These are phyloP conservation scores for Fusarium zealandicum DNA, from an alignment of 2,329 filamentous ascomycete genomes.

Conservation along the genomic window DNA sequence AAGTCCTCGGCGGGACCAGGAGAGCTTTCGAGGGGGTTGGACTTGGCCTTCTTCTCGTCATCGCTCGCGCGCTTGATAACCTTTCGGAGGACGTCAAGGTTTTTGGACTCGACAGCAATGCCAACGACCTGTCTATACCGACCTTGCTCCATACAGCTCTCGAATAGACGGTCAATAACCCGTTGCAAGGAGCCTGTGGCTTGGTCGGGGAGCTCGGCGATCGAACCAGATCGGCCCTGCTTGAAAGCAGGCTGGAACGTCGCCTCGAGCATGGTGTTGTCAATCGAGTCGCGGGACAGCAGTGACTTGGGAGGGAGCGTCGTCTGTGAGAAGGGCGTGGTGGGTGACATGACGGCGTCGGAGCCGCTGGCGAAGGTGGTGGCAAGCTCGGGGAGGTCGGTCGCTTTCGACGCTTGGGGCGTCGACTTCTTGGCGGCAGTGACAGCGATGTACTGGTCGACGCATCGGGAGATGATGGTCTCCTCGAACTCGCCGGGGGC, in stretches of 20 bases:
- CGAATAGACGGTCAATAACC: slow-evolving; percentile 89
- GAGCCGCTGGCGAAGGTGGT: slow-evolving; percentile 77
- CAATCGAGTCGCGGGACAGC: slow-evolving; percentile 79
- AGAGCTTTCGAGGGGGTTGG: slow-evolving; percentile 57
- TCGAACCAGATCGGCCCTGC: slow-evolving; percentile 61
- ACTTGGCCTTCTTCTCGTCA: slow-evolving; percentile 76
- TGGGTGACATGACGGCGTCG: slow-evolving; percentile 84
- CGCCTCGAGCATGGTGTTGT: slow-evolving; percentile 68
- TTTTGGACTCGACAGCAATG: slow-evolving; percentile 94
- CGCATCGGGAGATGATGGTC: slow-evolving; percentile 97
- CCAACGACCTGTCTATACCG: slow-evolving; percentile 96
- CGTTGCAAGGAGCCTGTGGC: slow-evolving; percentile 81
- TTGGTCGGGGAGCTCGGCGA: slow-evolving; percentile 72
- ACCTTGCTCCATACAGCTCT: slow-evolving; percentile 84
- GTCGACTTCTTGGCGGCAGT: slow-evolving; percentile 60
- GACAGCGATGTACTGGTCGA: slow-evolving; percentile 95
- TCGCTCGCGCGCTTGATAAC: slow-evolving; percentile 90
- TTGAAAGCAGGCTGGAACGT: slow-evolving; percentile 62
- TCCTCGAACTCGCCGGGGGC: slow-evolving; percentile 95
- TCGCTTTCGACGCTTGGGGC: slow-evolving; percentile 52
- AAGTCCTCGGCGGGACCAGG: slow-evolving; percentile 81
- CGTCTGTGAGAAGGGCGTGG: slow-evolving; percentile 94
- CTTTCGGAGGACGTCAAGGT: slow-evolving; percentile 82
- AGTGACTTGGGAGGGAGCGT: slow-evolving; percentile 93
- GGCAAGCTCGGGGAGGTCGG: slow-evolving; percentile 72